Percentiles rank a stretch among this genome's conserved stretches.
Conservation (phyloP, 108 stramenopile genomes). For the Heterococcus sp. region DNA sequence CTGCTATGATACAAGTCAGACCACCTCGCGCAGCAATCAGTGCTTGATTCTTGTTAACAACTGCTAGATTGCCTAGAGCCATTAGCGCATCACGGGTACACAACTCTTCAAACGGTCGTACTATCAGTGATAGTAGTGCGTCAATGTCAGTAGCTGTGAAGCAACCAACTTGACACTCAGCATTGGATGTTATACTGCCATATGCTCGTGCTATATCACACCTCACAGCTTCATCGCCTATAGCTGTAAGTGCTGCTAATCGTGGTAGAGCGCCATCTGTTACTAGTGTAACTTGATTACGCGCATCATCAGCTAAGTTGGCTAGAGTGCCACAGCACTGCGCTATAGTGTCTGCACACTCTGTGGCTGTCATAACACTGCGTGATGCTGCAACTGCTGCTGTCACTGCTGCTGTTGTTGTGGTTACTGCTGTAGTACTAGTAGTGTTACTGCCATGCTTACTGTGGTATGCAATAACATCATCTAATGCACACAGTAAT, state of each 20-base stretch:
- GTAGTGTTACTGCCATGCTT: slow-evolving; percentile 30
- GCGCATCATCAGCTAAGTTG: slow-evolving; percentile 52
- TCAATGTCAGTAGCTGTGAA: slow-evolving; percentile 56
- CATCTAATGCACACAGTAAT: slow-evolving; percentile 19
- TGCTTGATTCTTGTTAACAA: slow-evolving; percentile 51
- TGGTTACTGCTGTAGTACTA: slow-evolving; percentile 13
- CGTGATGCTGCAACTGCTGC: slow-evolving; percentile 39
- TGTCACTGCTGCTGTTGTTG: slow-evolving; percentile 34
- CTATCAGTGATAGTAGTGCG: slow-evolving; percentile 47
- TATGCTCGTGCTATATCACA: slow-evolving; percentile 52
- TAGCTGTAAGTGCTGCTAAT: slow-evolving; percentile 33
- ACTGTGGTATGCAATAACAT: neutral
- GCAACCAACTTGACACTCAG: slow-evolving; percentile 61
- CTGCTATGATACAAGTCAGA: slow-evolving; percentile 34
- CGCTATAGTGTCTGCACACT: slow-evolving; percentile 41
- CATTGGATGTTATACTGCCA: slow-evolving; percentile 55
- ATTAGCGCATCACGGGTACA: slow-evolving; percentile 61
- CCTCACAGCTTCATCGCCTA: slow-evolving; percentile 50
- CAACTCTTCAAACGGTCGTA: slow-evolving; percentile 45
- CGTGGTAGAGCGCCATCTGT: slow-evolving; percentile 51
- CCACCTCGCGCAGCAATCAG: slow-evolving; percentile 52
- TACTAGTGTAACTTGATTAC: slow-evolving; percentile 40
- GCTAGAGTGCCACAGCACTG: slow-evolving; percentile 57
- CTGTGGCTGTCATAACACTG: no score
- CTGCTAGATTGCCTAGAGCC: slow-evolving; percentile 63